These are phyloP conservation scores for Phialemonium atrogriseum DNA, from an alignment of 2,329 filamentous ascomycete genomes.

Conservation along the genomic window DNA sequence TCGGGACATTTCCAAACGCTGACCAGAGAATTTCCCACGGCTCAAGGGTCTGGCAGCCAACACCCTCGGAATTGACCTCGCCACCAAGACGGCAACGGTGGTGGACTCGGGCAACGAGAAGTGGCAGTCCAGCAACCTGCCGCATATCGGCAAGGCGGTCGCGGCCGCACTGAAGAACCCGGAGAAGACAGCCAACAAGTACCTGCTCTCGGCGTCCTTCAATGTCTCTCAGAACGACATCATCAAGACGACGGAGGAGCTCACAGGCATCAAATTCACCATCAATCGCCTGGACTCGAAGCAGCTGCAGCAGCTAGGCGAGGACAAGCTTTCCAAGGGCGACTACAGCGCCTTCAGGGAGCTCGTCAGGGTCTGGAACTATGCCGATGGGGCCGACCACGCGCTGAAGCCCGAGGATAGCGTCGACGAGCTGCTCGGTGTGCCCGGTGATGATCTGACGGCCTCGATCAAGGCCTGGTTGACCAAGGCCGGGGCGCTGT, in stretches of 20 bases:
- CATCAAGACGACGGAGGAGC: constrained; percentile 41
- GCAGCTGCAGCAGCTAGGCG: constrained; percentile 27
- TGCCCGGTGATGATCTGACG: constrained; percentile 12
- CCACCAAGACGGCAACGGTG: constrained; percentile 40
- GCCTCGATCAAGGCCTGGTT: constrained; percentile 9
- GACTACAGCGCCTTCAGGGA: constrained; percentile 25
- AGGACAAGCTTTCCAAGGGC: constrained; percentile 31
- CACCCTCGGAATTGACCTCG: constrained; percentile 43
- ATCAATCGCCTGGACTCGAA: constrained; percentile 27
- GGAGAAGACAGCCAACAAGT: constrained; percentile 46
- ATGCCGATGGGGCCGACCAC: constrained; percentile 24
- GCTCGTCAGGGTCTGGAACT: constrained; percentile 22
- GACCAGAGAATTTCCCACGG: no score
- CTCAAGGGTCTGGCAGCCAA: constrained; percentile 9
- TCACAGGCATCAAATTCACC: constrained; percentile 41
- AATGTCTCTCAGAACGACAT: constrained; percentile 50
- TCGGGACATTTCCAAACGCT: no score
- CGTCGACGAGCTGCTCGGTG: constrained; percentile 18
- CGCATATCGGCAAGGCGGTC: constrained; percentile 42
- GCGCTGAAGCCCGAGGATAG: constrained; percentile 12
- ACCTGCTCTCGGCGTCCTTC: constrained; percentile 48
- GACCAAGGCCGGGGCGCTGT: constrained; percentile 1
- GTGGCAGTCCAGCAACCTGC: constrained; percentile 42
- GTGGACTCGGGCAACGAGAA: constrained; percentile 47
- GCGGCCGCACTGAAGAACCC: constrained; percentile 39